Base-by-base conservation (phyloP, 2,329 filamentous ascomycete genomes). In the Aspergillus sp. region DNA sequence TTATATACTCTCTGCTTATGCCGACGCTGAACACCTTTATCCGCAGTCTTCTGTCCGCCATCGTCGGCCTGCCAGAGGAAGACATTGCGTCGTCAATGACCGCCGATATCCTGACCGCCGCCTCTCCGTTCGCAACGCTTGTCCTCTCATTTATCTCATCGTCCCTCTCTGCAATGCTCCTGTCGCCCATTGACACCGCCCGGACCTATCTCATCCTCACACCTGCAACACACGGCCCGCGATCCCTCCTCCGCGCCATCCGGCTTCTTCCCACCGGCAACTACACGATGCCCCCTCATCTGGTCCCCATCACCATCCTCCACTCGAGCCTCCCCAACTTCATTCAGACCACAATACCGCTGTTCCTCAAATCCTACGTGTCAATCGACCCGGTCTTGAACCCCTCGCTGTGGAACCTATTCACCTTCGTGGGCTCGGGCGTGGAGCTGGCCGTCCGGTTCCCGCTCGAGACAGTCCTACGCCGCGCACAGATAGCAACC, bases 1-100 rank as follows among this genome's bases (percentile, higher is more conserved):
- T 96, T 52, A 69, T 96, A 30, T 94, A 96, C 62, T 83, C 80
- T 0, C 75, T 95, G 29, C 70, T 96, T 12, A 75, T 88, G 41
- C 86, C 86, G 8, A 80, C 93, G 5, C 66, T 94, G 17, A 91
- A 96, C 57, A 88, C 85, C 47, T 98, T 93, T 79, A 83, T 88
- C 7, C 76, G 86, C 48, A 91, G 86, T 49, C 72, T 95, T 32
- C 70, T 96, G n/a, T 86, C 86, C 27, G 89, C 91, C 1, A 70
- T 96, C 4, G 73, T 96, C 46, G 93, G 93, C 41, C 74, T 96
- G 10, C 88, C 89, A 1, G 89, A 96, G 19, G 83, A 82, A 6
- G 67, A 72, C 16, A 57, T 74, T 12, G 64, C 57, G 4, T 58
- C 66, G 4, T 63, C 62, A 7, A 66, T 86, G 34, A 77, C 75